phyloP scores from a whole-genome alignment of 129 eudicot genomes.

The Escallonia herrerae region DNA sequence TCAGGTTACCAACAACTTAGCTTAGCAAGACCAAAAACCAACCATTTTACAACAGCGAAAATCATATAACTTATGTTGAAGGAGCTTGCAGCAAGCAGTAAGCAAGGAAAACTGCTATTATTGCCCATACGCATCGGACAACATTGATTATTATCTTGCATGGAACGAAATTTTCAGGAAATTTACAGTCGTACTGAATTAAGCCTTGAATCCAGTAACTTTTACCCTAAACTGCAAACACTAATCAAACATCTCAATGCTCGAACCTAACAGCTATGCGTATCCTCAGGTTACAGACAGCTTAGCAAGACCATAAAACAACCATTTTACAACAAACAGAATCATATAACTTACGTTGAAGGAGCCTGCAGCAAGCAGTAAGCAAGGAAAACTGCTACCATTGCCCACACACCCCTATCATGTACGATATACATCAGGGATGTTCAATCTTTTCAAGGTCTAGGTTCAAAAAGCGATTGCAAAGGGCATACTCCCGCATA shows the following conservation, averaged over 20 bases:
- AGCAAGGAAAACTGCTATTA: slow-evolving; percentile 84
- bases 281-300: background rate
- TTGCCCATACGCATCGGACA: slow-evolving; percentile 65
- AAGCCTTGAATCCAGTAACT: background rate
- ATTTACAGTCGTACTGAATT: background rate
- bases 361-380: slow-evolving; percentile 98
- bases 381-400: slow-evolving; percentile 85
- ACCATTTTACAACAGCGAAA: too few species aligned
- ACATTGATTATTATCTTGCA: background rate
- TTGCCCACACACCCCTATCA: slow-evolving; percentile 95
- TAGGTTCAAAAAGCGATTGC: background rate
- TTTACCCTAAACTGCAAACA: background rate
- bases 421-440: slow-evolving; percentile 4
- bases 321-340: background rate
- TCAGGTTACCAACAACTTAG: too few species aligned
- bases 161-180: background rate
- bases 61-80: slow-evolving; percentile 66
- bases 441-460: background rate
- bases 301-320: background rate
- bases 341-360: slow-evolving; percentile 67
- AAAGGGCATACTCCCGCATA: slow-evolving; percentile 4
- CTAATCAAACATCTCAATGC: background rate
- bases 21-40: too few species aligned
- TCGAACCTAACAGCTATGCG: background rate
- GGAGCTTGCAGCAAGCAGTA: slow-evolving; percentile 99